phyloP scores from a whole-genome alignment of 2,329 filamentous ascomycete genomes.

The Aspergillus persii region DNA sequence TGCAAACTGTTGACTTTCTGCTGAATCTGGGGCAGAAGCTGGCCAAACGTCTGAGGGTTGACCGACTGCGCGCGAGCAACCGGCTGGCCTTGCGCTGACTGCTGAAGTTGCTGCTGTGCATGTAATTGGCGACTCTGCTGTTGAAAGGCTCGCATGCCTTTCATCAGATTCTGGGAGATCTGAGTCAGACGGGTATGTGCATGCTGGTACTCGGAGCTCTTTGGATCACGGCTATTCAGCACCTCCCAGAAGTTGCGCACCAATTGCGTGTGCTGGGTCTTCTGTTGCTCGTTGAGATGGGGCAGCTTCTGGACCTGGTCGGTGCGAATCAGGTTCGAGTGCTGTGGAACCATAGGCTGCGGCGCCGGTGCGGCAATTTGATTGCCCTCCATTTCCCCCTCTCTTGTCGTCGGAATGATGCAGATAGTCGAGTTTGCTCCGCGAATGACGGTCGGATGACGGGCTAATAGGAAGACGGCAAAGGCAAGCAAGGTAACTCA shows the following conservation, averaged over 20 bases:
- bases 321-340: conserved; percentile 50
- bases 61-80: conserved; percentile 33
- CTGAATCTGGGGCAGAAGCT: conserved; percentile 47
- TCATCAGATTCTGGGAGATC: conserved; percentile 53
- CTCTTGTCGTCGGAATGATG: background rate
- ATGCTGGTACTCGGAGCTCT: conserved; percentile 49
- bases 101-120: conserved; percentile 29
- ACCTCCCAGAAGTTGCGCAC: conserved; percentile 56
- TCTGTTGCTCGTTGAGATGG: conserved; percentile 54
- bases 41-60: conserved; percentile 40
- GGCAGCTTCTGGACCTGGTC: conserved; percentile 54
- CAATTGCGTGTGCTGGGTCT: conserved; percentile 54
- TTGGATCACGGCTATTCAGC: conserved; percentile 48
- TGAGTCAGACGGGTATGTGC: conserved; percentile 53
- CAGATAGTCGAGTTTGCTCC: background rate
- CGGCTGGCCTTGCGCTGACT: conserved; percentile 19
- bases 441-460: background rate
- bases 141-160: conserved; percentile 49
- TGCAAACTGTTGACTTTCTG: conserved; percentile 45
- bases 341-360: conserved; percentile 37
- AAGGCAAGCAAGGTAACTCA: background rate
- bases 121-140: conserved; percentile 38
- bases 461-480: background rate
- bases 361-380: conserved; percentile 28
- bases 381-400: conserved; percentile 32